Base-by-base conservation (phyloP, 257 asterid species). In the Solanum dulcamara region DNA sequence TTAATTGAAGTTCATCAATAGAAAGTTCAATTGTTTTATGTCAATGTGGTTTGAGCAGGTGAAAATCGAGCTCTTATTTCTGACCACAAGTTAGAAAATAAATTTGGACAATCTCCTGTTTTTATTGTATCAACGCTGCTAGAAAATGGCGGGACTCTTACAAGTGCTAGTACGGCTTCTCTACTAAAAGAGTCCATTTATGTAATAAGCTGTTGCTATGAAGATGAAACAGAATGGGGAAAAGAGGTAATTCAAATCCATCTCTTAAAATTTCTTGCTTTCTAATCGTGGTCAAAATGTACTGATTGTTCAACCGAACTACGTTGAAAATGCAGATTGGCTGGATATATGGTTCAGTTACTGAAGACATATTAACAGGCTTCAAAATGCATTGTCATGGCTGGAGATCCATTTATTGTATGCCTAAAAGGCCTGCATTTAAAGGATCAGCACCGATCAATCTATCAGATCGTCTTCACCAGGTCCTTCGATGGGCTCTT, bases 151-250 rank as follows among this genome's bases (percentile, higher is more conserved):
- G 85, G 88, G 80, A 86, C 28, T 35, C 82, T 75, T 26, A 84
- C 28, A 77, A 88, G 72, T 77, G 77, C 85, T 42, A 60, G 86
- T 33, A 83, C 87, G 11, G 85, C 89, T 51, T 89, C 88, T 30
- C 46, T 89, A 51, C 83, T 89, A 55, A 85, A 85, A 87, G 92
- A 89, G 85, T 88, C 92, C 20, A 86, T 89, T 35, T 88, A 88
- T 81, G 87, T 88, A 40, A 88, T 89, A 40, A 84, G 89, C 71
- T 88, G 90, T 62, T 81, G 89, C 20, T 89, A 89, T 85, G 92
- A 89, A 88, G 90, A 88, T 50, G 88, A 88, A 87, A 89, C 92
- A 64, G 92, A 88, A 10, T 89, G 92, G 92, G 91, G 91, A 81
- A 87, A 80, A 30, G 90, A 89, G 85, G 91, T 84, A 86, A 28